Percentiles rank a stretch among this genome's conserved stretches.
Conservation (phyloP, 78 protist species). For the Tieghemostelium lacteum region DNA sequence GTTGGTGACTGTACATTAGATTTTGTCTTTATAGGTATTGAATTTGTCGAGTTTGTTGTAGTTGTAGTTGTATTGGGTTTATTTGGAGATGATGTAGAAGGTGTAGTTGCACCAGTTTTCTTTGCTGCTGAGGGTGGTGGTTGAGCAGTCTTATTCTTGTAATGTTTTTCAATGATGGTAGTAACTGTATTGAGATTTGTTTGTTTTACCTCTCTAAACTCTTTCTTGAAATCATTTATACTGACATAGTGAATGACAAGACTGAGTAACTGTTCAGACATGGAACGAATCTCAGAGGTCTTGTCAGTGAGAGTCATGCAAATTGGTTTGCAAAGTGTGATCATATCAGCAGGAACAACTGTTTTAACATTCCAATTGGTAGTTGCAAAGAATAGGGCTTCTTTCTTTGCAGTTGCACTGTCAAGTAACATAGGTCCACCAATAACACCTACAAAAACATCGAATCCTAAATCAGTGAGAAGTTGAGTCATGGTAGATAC, state of each 20-base stretch:
- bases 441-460: conserved; percentile 12
- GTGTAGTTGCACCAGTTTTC: not conserved
- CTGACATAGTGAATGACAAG: not conserved
- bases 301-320: conserved; percentile 69
- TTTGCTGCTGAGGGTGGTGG: conserved; percentile 12
- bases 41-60: not conserved
- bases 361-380: conserved; percentile 16
- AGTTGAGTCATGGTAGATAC: conserved; percentile 9
- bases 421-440: conserved; percentile 23
- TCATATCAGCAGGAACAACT: not conserved
- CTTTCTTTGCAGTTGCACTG: conserved; percentile 30
- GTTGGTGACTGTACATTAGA: not conserved
- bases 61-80: conserved; percentile 5
- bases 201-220: conserved; percentile 33
- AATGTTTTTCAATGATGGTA: conserved; percentile 29
- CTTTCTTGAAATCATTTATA: conserved; percentile 22
- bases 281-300: conserved; percentile 28
- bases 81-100: not conserved
- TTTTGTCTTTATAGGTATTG: not conserved
- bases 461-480: conserved; percentile 47
- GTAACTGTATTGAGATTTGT: conserved; percentile 15
- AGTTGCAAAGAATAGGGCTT: conserved; percentile 17
- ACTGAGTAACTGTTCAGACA: conserved; percentile 25
- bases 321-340: conserved; percentile 45
- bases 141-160: not conserved